Evolutionary conservation across 1,284 basidiomycete species (phyloP).

Genomic region (Cryptococcus wingfieldii): DNA sequence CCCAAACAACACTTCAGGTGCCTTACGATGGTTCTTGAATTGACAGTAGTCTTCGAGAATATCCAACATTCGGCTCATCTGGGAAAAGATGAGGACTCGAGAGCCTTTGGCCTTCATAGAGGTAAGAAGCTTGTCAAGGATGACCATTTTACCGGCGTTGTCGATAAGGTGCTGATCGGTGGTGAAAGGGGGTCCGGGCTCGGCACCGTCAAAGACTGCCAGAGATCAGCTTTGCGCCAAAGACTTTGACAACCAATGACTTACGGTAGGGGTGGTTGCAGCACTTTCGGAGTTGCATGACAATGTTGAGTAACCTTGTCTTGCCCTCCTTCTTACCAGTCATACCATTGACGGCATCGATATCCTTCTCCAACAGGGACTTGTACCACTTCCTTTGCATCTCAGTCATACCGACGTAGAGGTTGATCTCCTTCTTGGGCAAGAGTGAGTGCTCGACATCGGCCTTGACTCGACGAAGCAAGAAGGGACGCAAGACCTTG

Average conservation of each 20-base stretch:
- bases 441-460: constrained; percentile 96
- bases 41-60: constrained; percentile 97
- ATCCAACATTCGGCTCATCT: constrained; percentile 94
- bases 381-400: constrained; percentile 99
- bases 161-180: constrained; percentile 95
- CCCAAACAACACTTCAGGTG: not conserved
- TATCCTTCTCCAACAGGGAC: constrained; percentile 94
- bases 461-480: constrained; percentile 89
- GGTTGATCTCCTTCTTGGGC: constrained; percentile 99
- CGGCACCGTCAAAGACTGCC: constrained; percentile 54
- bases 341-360: constrained; percentile 92
- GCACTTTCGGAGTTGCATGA: constrained; percentile 80
- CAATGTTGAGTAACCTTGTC: constrained; percentile 95
- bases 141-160: constrained; percentile 96
- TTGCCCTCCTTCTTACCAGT: constrained; percentile 99
- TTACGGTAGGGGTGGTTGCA: constrained; percentile 59
- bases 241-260: constrained; percentile 4
- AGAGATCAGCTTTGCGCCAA: constrained; percentile 1
- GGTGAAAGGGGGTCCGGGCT: constrained; percentile 97
- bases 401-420: constrained; percentile 94
- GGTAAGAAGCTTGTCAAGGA: constrained; percentile 87
- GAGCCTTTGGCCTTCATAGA: constrained; percentile 90
- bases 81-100: constrained; percentile 93
- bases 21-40: constrained; percentile 81
- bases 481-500: constrained; percentile 92